A percentile compares a stretch with the other conserved stretches of the same genome.
Conservation (phyloP, 2,329 filamentous ascomycete genomes). For the Venturia asperata region DNA sequence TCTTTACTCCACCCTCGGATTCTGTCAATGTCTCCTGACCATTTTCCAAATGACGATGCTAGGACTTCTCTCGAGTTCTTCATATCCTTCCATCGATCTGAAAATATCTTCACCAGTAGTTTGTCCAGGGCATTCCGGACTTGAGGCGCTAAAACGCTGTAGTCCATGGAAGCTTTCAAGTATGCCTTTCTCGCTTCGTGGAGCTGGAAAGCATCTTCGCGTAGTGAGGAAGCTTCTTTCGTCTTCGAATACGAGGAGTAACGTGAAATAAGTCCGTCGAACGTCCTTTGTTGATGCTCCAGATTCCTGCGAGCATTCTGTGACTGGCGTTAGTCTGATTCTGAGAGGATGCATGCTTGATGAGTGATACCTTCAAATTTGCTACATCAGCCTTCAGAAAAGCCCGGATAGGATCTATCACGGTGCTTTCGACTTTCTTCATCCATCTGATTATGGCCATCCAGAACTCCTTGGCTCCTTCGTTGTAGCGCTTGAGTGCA, state of each 20-base stretch:
- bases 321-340: slow-evolving; percentile 18
- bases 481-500: slow-evolving; percentile 75
- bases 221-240: slow-evolving; percentile 83
- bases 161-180: slow-evolving; percentile 87
- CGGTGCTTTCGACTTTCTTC: slow-evolving; percentile 67
- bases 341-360: not conserved
- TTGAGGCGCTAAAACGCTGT: slow-evolving; percentile 80
- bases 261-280: slow-evolving; percentile 72
- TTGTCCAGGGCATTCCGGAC: slow-evolving; percentile 77
- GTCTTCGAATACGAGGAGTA: slow-evolving; percentile 83
- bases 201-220: slow-evolving; percentile 92
- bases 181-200: slow-evolving; percentile 90
- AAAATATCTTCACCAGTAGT: slow-evolving; percentile 74
- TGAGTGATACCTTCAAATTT: slow-evolving; percentile 57
- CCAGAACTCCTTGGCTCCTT: slow-evolving; percentile 86
- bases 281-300: slow-evolving; percentile 74
- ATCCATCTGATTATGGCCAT: slow-evolving; percentile 63
- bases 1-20: slow-evolving; percentile 89
- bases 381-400: slow-evolving; percentile 76
- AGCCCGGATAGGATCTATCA: slow-evolving; percentile 71
- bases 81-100: slow-evolving; percentile 84
- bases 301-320: slow-evolving; percentile 64
- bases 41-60: slow-evolving; percentile 55
- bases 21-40: slow-evolving; percentile 76
- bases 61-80: slow-evolving; percentile 61